These are phyloP conservation scores for Populus trichocarpa DNA, from an alignment of 441 rosid species.

Conservation along the genomic window DNA sequence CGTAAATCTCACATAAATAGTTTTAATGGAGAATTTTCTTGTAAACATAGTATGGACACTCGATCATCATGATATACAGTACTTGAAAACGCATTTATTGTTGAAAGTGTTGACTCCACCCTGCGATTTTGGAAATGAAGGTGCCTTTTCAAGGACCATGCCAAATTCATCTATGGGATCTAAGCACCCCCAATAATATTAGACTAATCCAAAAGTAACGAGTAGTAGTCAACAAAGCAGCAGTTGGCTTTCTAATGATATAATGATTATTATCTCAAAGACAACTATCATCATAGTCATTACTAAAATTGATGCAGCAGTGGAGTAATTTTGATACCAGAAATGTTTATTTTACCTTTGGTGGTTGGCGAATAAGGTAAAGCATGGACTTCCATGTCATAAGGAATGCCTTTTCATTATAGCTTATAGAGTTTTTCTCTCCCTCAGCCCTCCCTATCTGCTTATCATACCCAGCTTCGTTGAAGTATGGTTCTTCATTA, in stretches of 20 bases:
- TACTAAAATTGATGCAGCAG: background rate
- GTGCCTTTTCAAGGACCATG: background rate
- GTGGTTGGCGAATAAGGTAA: conserved; percentile 61
- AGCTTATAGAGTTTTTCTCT: conserved; percentile 82
- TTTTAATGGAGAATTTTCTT: no score
- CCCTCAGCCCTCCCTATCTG: conserved; percentile 86
- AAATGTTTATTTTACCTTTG: conserved; percentile 51
- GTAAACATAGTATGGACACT: background rate
- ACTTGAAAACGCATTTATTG: background rate
- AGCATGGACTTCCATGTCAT: conserved; percentile 88
- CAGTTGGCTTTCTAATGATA: background rate
- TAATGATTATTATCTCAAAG: background rate
- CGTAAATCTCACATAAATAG: background rate
- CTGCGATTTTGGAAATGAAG: background rate
- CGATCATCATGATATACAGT: background rate
- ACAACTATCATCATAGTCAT: background rate
- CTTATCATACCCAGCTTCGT: conserved; percentile 89
- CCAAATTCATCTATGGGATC: background rate
- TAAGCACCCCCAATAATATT: background rate
- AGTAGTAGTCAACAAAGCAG: background rate
- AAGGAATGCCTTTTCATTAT: conserved; percentile 83
- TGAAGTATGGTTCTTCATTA: conserved; percentile 92
- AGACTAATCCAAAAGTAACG: background rate
- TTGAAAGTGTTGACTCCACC: background rate
- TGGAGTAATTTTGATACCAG: background rate